A percentile compares a stretch with the other conserved stretches of the same genome.
Evolutionary conservation across 306 rosid species (phyloP).

Genomic region (Coriaria nepalensis): DNA sequence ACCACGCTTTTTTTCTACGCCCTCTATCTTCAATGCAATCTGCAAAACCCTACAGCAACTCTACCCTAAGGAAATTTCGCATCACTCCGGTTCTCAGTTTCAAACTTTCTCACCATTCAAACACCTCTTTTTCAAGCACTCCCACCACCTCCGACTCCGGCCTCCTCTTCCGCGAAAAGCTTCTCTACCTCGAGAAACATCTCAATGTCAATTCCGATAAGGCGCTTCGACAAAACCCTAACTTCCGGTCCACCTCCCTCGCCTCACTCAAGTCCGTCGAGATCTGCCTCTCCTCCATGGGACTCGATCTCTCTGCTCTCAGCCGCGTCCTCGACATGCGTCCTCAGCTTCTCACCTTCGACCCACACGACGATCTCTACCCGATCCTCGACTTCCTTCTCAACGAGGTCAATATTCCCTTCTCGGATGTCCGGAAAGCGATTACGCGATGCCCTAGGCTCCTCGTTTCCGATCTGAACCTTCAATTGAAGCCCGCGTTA

Average conservation of each 20-base stretch:
- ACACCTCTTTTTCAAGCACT: background rate
- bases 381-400: conserved; percentile 73
- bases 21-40: conserved; percentile 7
- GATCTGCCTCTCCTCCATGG: conserved; percentile 53
- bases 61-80: conserved; percentile 5
- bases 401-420: conserved; percentile 49
- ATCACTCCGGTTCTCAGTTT: conserved; percentile 2
- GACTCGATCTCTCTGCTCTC: conserved; percentile 35
- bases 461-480: conserved; percentile 37
- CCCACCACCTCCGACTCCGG: conserved; percentile 32
- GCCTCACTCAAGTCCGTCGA: conserved; percentile 43
- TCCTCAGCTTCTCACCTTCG: conserved; percentile 58
- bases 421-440: conserved; percentile 35
- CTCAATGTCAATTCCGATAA: conserved; percentile 45
- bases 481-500: conserved; percentile 33
- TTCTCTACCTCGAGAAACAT: conserved; percentile 45
- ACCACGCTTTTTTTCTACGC: background rate
- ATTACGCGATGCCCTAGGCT: conserved; percentile 59
- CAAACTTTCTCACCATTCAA: conserved; percentile 18
- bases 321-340: conserved; percentile 76
- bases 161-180: conserved; percentile 53
- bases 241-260: conserved; percentile 39
- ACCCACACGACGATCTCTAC: conserved; percentile 47
- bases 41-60: conserved; percentile 21
- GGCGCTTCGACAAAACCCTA: conserved; percentile 51